A percentile compares a stretch with the other conserved stretches of the same genome.
Evolutionary conservation across 2,329 filamentous ascomycete genomes (phyloP).

Genomic region (Ophiosphaerella narmari): DNA sequence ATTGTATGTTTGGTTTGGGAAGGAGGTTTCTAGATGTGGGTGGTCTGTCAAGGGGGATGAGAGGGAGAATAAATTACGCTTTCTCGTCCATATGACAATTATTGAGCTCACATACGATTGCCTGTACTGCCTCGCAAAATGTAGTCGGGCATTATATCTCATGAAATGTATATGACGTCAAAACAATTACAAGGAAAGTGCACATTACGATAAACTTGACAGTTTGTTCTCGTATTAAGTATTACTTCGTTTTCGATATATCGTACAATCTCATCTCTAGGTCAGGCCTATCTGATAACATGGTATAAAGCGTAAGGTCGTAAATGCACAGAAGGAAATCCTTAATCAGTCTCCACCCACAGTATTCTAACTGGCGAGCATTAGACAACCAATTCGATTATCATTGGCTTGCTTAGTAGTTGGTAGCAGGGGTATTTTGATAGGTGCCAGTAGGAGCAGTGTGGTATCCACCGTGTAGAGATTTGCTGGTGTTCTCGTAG

Average conservation of each 20-base stretch:
- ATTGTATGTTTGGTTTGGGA: too few species aligned
- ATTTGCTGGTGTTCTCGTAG: conserved; percentile 43
- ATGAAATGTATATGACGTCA: too few species aligned
- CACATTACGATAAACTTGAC: too few species aligned
- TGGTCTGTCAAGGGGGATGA: too few species aligned
- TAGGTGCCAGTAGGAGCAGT: conserved; percentile 51
- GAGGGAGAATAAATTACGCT: too few species aligned
- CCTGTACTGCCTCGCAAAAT: too few species aligned
- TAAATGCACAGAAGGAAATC: conserved; percentile 3
- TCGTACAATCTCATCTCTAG: conserved; percentile 8
- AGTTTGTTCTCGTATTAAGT: conserved; percentile 15
- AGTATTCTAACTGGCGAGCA: background rate
- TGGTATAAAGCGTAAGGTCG: conserved; percentile 31
- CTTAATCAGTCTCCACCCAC: background rate
- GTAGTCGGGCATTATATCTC: too few species aligned
- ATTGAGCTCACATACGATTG: too few species aligned
- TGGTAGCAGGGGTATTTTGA: conserved; percentile 26
- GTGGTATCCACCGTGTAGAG: conserved; percentile 50
- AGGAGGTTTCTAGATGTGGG: too few species aligned
- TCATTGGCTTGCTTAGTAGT: conserved; percentile 9
- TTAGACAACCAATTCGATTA: background rate
- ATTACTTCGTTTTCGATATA: conserved; percentile 11
- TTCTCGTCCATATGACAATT: too few species aligned
- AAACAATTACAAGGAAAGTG: too few species aligned
- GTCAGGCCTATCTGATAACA: conserved; percentile 5